A percentile compares a stretch with the other conserved stretches of the same genome.
These are phyloP conservation scores for Paraurostyla sp. DNA, from an alignment of 73 alveolate species.

Conservation along the genomic window DNA sequence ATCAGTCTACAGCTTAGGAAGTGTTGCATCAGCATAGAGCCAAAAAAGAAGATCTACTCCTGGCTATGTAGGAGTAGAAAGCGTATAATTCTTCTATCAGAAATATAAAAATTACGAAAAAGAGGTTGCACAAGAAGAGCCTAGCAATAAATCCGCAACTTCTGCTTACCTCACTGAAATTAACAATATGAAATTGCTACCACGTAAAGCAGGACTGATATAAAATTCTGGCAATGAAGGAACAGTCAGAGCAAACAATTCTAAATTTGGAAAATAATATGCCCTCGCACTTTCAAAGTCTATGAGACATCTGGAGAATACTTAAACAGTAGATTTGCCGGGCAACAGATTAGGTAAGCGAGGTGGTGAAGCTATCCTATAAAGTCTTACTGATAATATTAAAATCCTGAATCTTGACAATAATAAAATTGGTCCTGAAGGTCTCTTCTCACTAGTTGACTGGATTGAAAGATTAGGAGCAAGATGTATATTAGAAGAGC, in stretches of 20 bases:
- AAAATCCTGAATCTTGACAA: constrained; percentile 50
- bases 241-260: constrained; percentile 52
- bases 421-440: constrained; percentile 61
- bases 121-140: constrained; percentile 40
- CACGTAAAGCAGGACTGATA: constrained; percentile 59
- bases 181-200: constrained; percentile 48
- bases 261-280: constrained; percentile 63
- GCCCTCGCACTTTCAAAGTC: constrained; percentile 66
- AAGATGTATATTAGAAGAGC: constrained; percentile 34
- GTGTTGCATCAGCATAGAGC: background rate
- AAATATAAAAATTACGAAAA: constrained; percentile 56
- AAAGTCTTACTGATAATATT: constrained; percentile 37
- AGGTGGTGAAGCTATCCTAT: constrained; percentile 65
- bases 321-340: constrained; percentile 44
- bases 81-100: constrained; percentile 28
- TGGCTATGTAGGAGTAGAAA: constrained; percentile 57
- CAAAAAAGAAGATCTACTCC: constrained; percentile 54
- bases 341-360: constrained; percentile 54
- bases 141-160: constrained; percentile 56
- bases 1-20: background rate
- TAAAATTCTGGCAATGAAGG: constrained; percentile 4
- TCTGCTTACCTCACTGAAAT: constrained; percentile 64
- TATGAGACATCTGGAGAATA: constrained; percentile 50
- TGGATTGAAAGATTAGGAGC: constrained; percentile 37
- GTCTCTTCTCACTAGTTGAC: background rate